These are phyloP conservation scores for Saprolegnia parasitica DNA, from an alignment of 352 stramenopile species.

Conservation along the genomic window DNA sequence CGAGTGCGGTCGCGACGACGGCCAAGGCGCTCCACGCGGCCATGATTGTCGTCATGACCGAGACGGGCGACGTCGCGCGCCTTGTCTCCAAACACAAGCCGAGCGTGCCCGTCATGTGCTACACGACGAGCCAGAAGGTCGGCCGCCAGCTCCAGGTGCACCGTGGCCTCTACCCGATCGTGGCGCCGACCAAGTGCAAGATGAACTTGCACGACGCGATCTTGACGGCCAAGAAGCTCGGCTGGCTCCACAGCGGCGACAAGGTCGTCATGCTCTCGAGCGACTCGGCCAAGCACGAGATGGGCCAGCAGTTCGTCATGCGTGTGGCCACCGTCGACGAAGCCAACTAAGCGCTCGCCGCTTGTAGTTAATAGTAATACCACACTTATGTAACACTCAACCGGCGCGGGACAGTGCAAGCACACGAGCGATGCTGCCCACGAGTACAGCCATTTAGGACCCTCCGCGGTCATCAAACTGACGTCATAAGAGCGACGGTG, in stretches of 20 bases:
- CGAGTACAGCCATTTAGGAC: too few species aligned
- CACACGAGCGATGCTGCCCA: too few species aligned
- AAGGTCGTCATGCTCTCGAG: constrained; percentile 84
- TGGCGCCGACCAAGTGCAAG: constrained; percentile 39
- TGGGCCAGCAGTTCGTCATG: constrained; percentile 80
- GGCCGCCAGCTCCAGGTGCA: constrained; percentile 90
- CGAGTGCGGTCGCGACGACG: constrained; percentile 79
- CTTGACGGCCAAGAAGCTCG: constrained; percentile 85
- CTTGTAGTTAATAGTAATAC: constrained; percentile 13
- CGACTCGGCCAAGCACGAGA: constrained; percentile 71
- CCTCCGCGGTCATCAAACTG: too few species aligned
- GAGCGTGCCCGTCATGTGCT: constrained; percentile 89
- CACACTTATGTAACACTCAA: background rate
- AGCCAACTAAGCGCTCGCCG: constrained; percentile 24
- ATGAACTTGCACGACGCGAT: constrained; percentile 83
- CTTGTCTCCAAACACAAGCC: constrained; percentile 89
- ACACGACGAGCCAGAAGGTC: constrained; percentile 81
- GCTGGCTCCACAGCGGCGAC: constrained; percentile 85
- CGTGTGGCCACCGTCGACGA: constrained; percentile 74
- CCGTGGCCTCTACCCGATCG: constrained; percentile 65
- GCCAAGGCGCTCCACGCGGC: constrained; percentile 80
- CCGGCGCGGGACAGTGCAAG: too few species aligned
- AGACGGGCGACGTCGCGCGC: constrained; percentile 74
- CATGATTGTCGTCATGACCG: constrained; percentile 79
- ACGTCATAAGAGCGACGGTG: too few species aligned